Evolutionary conservation across 345 rosid species (phyloP), one percentile per base, ranked within the genome.

Genomic region (Odontarrhena argentea): DNA sequence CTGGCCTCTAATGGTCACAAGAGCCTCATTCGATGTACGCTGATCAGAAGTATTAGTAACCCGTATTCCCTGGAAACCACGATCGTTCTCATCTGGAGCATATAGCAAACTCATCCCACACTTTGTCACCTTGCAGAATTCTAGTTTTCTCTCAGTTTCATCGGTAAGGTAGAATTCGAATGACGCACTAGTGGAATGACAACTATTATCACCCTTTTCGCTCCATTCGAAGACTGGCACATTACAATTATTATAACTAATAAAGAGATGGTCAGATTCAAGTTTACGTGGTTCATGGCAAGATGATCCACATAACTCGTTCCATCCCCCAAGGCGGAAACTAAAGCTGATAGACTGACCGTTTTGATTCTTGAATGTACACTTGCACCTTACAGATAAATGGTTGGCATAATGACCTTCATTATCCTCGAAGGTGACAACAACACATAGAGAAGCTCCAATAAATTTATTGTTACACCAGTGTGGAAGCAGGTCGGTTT

Each of bases 31-130:
- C n/a, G n/a, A n/a, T n/a, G n/a, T n/a, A n/a, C n/a, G n/a, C n/a
- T n/a, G n/a, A n/a, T n/a, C n/a, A n/a, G n/a, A n/a, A n/a, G n/a
- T n/a, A n/a, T n/a, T n/a, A n/a, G n/a, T n/a, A n/a, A n/a, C 55
- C 40, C 66, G 32, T 2, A 6, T 65, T 11, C 71, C 76, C 8
- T 72, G 76, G 1, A 58, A 14, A n/a, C 66, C 41, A 42, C 66
- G 54, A 14, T 65, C 66, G 14, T 9, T 72, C 25, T 65, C 76
- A 72, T 72, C 76, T 32, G 71, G 65, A 42, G 60, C 60, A 65
- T 57, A 63, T n/a, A 72, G 8, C 60, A 72, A 72, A 58, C 61
- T 72, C 71, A 72, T 72, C 2, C 76, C 76, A 58, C 76, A 72
- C 55, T 71, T 64, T 48, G 2, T 15, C 51, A 72, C 71, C 42